A percentile compares a stretch with the other conserved stretches of the same genome.
Evolutionary conservation across 306 rosid species (phyloP).

Genomic region (Begonia loranthoides): DNA sequence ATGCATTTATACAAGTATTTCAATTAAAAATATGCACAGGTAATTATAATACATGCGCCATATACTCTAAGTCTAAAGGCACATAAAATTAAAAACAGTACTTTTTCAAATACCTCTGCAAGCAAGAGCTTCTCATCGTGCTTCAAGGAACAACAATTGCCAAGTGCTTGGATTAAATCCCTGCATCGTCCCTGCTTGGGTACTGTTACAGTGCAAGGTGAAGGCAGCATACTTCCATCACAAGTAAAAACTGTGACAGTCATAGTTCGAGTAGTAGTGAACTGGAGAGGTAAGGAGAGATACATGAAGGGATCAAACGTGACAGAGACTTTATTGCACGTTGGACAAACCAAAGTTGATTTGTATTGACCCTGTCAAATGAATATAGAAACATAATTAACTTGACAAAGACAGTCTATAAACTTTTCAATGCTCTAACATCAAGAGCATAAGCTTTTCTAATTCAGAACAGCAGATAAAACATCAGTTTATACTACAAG

Average conservation of each 20-base stretch:
- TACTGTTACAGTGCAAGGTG: conserved; percentile 64
- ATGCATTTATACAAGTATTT: no score
- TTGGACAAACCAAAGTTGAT: conserved; percentile 96
- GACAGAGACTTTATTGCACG: conserved; percentile 93
- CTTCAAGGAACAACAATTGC: conserved; percentile 77
- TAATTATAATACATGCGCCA: no score
- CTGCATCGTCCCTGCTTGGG: conserved; percentile 94
- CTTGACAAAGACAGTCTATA: no score
- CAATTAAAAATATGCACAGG: no score
- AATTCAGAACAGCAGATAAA: no score
- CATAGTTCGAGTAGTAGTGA: conserved; percentile 58
- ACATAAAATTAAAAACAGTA: conserved; percentile 8
- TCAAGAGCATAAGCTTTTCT: neutral
- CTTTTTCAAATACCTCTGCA: conserved; percentile 40
- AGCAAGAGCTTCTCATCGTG: conserved; percentile 66
- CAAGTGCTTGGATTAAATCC: conserved; percentile 86
- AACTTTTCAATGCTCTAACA: no score
- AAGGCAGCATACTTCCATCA: conserved; percentile 68
- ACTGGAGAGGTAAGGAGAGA: conserved; percentile 91
- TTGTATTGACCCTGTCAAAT: conserved; percentile 84
- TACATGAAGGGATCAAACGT: conserved; percentile 99
- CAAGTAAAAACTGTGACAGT: conserved; percentile 66
- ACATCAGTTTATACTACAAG: no score
- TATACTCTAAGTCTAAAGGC: neutral
- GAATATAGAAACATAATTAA: conserved; percentile 8